Conservation (phyloP, 2,329 filamentous ascomycete species). For the Phialocephala subalpina region DNA sequence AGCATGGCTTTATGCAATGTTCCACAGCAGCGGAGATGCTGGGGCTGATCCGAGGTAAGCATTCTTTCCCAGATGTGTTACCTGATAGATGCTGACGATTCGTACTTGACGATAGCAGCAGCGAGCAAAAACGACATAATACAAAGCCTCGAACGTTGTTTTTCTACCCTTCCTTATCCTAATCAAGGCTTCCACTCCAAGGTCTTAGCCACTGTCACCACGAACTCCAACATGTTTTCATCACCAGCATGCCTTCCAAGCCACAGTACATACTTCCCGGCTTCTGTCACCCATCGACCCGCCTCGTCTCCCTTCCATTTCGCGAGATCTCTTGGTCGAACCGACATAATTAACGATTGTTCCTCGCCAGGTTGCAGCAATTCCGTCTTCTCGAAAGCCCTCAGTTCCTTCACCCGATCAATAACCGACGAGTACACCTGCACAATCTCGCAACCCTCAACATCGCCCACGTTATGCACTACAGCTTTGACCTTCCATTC, state of each 20-base stretch:
- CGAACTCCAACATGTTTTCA: background rate
- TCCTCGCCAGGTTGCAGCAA: background rate
- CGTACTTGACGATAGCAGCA: background rate
- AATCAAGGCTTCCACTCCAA: background rate
- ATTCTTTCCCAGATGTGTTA: background rate
- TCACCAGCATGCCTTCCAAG: conserved; percentile 2
- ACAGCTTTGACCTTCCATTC: background rate
- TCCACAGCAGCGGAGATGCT: background rate
- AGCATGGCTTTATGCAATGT: background rate
- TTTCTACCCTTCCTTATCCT: too few species aligned
- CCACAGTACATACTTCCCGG: background rate
- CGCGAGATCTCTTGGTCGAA: background rate
- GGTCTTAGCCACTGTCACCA: background rate
- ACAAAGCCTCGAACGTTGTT: background rate
- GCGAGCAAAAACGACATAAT: background rate
- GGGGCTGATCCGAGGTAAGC: background rate
- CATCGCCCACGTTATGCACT: background rate
- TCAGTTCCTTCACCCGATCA: background rate
- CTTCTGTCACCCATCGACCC: background rate
- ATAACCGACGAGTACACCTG: background rate
- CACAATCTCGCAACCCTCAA: background rate
- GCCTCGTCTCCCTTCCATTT: background rate
- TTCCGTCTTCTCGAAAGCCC: conserved; percentile 4
- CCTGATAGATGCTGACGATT: background rate
- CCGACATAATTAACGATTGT: background rate